Conservation (phyloP, 768 basidiomycete species). For the Gloeopeniophorella convolvens region DNA sequence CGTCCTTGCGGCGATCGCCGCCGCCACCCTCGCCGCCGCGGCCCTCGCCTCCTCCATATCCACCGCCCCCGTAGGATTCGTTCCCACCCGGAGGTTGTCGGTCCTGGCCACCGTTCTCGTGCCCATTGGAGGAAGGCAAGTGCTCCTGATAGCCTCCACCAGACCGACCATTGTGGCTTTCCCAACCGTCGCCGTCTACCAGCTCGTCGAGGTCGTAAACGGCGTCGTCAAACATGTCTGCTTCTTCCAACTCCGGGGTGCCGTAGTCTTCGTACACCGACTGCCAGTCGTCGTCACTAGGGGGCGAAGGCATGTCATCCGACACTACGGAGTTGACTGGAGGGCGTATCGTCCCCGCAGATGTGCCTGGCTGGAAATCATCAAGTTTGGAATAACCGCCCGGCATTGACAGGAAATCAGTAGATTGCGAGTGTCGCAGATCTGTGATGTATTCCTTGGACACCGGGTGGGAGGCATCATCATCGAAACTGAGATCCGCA, state of each 20-base stretch:
- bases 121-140: conserved; percentile 5
- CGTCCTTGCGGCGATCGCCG: conserved; percentile 36
- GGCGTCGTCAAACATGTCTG: conserved; percentile 3
- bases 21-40: conserved; percentile 29
- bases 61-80: conserved; percentile 26
- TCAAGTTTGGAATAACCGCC: conserved; percentile 18
- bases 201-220: not conserved
- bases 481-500: conserved; percentile 6
- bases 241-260: conserved; percentile 8
- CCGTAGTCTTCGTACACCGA: conserved; percentile 7
- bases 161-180: not conserved
- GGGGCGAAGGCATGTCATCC: conserved; percentile 8
- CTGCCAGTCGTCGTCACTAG: conserved; percentile 15
- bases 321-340: conserved; percentile 19
- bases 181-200: conserved; percentile 3
- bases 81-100: conserved; percentile 20
- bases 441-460: not conserved
- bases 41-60: conserved; percentile 14
- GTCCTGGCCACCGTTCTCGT: conserved; percentile 18
- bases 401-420: conserved; percentile 13
- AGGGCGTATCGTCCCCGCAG: conserved; percentile 38
- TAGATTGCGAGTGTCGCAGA: conserved; percentile 6
- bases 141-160: not conserved
- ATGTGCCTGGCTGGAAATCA: conserved; percentile 38
- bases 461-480: conserved; percentile 1